Evolutionary conservation across 2,329 filamentous ascomycete species (phyloP), one percentile per base, ranked within the genome.

Genomic region (Emmonsiellopsis sp.): DNA sequence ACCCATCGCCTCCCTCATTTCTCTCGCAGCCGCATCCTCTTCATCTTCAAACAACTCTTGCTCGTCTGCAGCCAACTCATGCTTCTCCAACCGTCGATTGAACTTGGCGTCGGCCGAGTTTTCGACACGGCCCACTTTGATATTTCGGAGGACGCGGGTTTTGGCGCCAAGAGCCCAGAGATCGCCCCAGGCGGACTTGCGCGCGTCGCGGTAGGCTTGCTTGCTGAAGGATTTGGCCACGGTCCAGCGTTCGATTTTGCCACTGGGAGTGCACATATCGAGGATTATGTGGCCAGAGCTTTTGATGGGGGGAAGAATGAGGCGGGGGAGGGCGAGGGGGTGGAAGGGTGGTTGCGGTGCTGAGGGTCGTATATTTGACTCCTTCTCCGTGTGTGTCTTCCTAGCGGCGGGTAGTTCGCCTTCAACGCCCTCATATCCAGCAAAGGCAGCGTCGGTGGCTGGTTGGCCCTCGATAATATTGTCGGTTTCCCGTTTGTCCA

Each of bases 111-210:
- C 61, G 70, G 53, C 60, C 70, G 65, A 71, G 57, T 68, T 73
- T 56, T 61, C 68, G 62, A 62, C 68, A 51, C 64, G 65, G 2
- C 87, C 87, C 2, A 86, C 70, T 6, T 83, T 80, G 43, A 87
- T 72, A 11, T 73, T 75, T 46, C 87, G 75, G 2, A 70, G 65
- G 3, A 86, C 79, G 10, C 89, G 79, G 0, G 89, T 94, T 77
- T 97, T 97, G 21, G 91, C 92, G 0, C 93, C 93, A 0, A 97
- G 76, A 0, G 92, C 90, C 93, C 93, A 98, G 8, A 97, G 76
- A 67, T 97, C 93, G 40, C 93, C 93, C 93, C 92, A 97, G 51
- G 74, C 74, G 0, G 86, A 81, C 72, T 98, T 98, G 57, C 93
- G 83, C 37, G 93, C 93, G 66, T 97, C 93, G 62, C 87, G 88